Evolutionary conservation across 1,284 basidiomycete genomes (phyloP), one percentile per base, ranked within the genome.

Genomic region (Amylostereum chailletii): DNA sequence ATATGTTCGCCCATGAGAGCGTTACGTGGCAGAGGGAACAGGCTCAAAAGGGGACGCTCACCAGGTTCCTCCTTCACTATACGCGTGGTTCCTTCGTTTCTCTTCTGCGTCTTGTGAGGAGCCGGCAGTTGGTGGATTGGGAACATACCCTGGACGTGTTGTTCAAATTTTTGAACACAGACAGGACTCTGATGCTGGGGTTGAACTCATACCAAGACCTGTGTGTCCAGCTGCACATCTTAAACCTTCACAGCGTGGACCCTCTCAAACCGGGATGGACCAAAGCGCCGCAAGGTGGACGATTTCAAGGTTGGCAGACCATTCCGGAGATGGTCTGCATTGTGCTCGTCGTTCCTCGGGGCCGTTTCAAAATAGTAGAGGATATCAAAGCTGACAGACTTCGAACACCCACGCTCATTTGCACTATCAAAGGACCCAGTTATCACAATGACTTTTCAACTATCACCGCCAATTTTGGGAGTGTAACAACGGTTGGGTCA

Each of bases 1-100:
- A 65, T 11, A 70, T 81, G 66, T 81, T 81, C 47, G 52, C 61
- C 9, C 58, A 68, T 27, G 74, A 75, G 51, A 58, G 67, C 39
- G 8, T 59, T 5, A 34, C 19, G 42, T 53, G 52, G 37, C 59
- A 63, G 46, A 51, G 10, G 45, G 34, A 42, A 27, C 38, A 54
- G 32, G 57, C 60, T 36, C 31, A 56, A 42, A 41, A 51, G 4
- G 58, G 62, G 38, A 6, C 57, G 5, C 1, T 45, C 4, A 55
- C 57, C 19, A 62, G 61, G 4, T 38, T 65, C 34, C 40, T 66
- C 11, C 49, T 67, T 11, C 74, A 75, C 50, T 77, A 80, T 55
- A 62, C 59, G 10, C 68, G 77, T 3, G 64, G 59, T 30, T 71
- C 67, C 38, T 76, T 78, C 47, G 74, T 60, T 1, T 53, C 63